Base-by-base conservation (phyloP, 306 rosid species). In the Cucurbita moschata region DNA sequence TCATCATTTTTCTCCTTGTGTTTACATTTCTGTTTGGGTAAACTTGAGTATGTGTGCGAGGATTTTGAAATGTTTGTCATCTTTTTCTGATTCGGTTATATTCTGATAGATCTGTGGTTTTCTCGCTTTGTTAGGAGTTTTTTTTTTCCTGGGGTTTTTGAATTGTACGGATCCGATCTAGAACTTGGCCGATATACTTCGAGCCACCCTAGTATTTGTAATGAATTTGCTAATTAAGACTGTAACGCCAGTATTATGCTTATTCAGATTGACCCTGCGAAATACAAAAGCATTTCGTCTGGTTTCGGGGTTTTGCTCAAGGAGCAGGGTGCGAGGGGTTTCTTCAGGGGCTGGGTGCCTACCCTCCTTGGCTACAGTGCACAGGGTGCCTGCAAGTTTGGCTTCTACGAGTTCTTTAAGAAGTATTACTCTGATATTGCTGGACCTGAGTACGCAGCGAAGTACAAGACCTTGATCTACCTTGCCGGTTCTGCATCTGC, bases 401-500 rank as follows among this genome's bases (percentile, higher is more conserved):
- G 98, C 35, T 92, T 92, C 85, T 92, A 92, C n/a, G 98, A 92
- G 77, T 92, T 86, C 80, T 92, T 92, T 77, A 92, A 92, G 89
- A 92, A 90, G 86, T 90, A 87, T 80, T 92, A 90, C 75, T 86
- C 98, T 71, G 98, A 92, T 82, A 79, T 92, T 86, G 96, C 91
- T 77, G 98, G 98, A 26, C 98, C 96, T 0, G 96, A 90, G 91
- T 84, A 79, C 83, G 85, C 98, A 16, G 51, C 83, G 79, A 92
- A 92, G 86, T 92, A 90, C 96, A 92, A 92, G 91, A 90, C 96
- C 56, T 82, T 92, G 86, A 88, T 92, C 81, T 92, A 92, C 84
- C 96, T 92, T 78, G 98, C 98, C 62, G 96, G 96, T 76, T 92
- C 98, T 4, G 98, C 98, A 12, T 92, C 98, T 65, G 98, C 98